Base-by-base conservation (phyloP, 805 yeast species). In the Wickerhamomyces canadensis region DNA sequence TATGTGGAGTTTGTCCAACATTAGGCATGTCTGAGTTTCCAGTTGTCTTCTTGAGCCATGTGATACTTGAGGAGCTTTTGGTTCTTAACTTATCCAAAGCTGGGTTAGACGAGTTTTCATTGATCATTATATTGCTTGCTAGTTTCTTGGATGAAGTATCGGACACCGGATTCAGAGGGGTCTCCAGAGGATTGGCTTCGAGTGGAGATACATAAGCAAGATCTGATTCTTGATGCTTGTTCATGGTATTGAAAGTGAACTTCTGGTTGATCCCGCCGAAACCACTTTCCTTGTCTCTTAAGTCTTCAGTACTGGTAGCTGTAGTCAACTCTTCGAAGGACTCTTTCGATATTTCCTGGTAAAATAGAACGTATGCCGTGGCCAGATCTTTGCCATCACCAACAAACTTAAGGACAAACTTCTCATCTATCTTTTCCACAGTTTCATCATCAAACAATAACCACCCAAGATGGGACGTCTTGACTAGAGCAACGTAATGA, bases 391-490 rank as follows among this genome's bases (percentile, higher is more conserved):
- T 82, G 4, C 83, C 78, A 55, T 86, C 91, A 19, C 98, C 98
- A 51, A 86, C 82, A 53, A 89, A 93, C 49, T 83, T 74, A 58
- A 79, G 70, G 4, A 93, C 96, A 47, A 82, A 87, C 28, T 75
- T 67, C 44, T 87, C 95, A 47, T 81, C 87, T 9, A 93, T 88
- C 13, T 82, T 65, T 56, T 91, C 97, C 2, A 91, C 96, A 5
- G 93, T 80, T 58, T 93, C 98, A 58, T 93, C 98, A 57, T 93
- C 98, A 62, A 85, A 93, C 40, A 93, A 62, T 22, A 93, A 63
- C 98, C 98, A 93, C 0, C 96, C 89, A 28, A 76, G 74, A 17
- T 73, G 68, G 37, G 74, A 78, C 5, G 88, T 81, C 54, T 87
- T 87, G 42, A 93, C 82, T 5, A 93, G 65, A 0, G 95, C 74